Evolutionary conservation across 78 protist genomes (phyloP), one percentile per base, ranked within the genome.

Genomic region (Mantamonas sphyraenae): DNA sequence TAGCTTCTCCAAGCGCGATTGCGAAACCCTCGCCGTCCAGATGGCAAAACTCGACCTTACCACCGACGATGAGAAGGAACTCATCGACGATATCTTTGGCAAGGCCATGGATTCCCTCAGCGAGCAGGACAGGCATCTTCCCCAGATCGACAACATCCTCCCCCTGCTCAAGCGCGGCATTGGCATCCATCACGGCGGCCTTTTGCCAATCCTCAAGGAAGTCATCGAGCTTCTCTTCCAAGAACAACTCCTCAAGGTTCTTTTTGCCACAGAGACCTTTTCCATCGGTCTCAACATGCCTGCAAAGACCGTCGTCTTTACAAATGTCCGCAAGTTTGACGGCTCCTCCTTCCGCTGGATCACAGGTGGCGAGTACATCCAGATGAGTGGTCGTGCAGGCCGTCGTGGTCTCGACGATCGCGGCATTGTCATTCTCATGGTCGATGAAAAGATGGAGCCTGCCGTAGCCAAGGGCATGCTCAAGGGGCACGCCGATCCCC

Each of bases 231-330:
- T 47, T 47, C 53, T 47, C 12, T 4, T 43, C 55, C 77, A 64
- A 10, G 92, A 81, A 40, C 81, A 84, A 12, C 39, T 78, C 28
- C 9, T 59, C 68, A 74, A 84, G 66, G 69, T 38, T 1, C 68
- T 71, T 60, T 93, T 95, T 40, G 99, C 99, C 26, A 97, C 99
- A 0, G 99, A 94, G 77, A 97, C 99, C 19, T 95, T 97, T 72
- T 98, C 99, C 19, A 94, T 97, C 96, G 99, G 99, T 1, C 93
- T 97, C 31, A 97, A 97, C 79, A 89, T 96, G 97, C 99, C 99
- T 2, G 93, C 99, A 2, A 59, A 84, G n/a, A 79, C 93, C 3
- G 99, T 96, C 24, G 95, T 97, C 4, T 96, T 95, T 71, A 69
- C 64, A 16, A 10, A 56, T 26, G 30, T 72, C 28, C 53, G 84